These are phyloP conservation scores for Pyrenophora graminea DNA, from an alignment of 2,329 filamentous ascomycete genomes.

Conservation along the genomic window DNA sequence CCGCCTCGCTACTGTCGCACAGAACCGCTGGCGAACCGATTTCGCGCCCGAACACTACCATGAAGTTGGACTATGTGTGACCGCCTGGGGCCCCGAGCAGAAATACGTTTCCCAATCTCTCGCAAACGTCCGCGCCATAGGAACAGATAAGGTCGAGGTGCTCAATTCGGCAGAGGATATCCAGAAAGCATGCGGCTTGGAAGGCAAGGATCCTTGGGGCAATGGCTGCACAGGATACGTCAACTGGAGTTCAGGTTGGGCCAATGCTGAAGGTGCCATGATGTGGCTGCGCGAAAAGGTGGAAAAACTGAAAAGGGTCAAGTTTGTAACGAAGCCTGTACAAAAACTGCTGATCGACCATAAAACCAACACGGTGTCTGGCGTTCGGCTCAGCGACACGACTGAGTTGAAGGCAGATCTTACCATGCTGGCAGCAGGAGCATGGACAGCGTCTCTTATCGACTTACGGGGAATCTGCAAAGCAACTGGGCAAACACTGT, in stretches of 20 bases:
- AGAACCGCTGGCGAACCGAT: constrained; percentile 68
- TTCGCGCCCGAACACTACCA: constrained; percentile 69
- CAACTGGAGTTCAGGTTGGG: constrained; percentile 78
- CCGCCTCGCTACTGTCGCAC: constrained; percentile 71
- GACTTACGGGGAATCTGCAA: constrained; percentile 76
- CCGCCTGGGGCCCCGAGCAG: constrained; percentile 57
- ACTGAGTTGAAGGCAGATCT: constrained; percentile 66
- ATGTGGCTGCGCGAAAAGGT: constrained; percentile 63
- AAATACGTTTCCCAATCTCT: constrained; percentile 47
- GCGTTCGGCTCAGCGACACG: constrained; percentile 61
- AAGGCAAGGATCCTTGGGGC: constrained; percentile 44
- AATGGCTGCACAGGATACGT: constrained; percentile 70
- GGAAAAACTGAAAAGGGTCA: constrained; percentile 58
- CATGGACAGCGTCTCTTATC: constrained; percentile 80
- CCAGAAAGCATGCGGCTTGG: constrained; percentile 46
- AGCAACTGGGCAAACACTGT: constrained; percentile 81
- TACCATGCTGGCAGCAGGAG: constrained; percentile 80
- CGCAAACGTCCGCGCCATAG: constrained; percentile 40
- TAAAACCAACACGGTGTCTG: constrained; percentile 52
- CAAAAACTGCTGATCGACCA: constrained; percentile 48
- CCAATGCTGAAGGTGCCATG: constrained; percentile 74
- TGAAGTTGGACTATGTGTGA: constrained; percentile 70
- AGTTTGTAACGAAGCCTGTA: constrained; percentile 57
- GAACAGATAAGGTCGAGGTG: constrained; percentile 47
- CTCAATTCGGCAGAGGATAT: constrained; percentile 48